phyloP scores from a whole-genome alignment of 2,329 filamentous ascomycete species.

The Aspergillus transmontanensis region DNA sequence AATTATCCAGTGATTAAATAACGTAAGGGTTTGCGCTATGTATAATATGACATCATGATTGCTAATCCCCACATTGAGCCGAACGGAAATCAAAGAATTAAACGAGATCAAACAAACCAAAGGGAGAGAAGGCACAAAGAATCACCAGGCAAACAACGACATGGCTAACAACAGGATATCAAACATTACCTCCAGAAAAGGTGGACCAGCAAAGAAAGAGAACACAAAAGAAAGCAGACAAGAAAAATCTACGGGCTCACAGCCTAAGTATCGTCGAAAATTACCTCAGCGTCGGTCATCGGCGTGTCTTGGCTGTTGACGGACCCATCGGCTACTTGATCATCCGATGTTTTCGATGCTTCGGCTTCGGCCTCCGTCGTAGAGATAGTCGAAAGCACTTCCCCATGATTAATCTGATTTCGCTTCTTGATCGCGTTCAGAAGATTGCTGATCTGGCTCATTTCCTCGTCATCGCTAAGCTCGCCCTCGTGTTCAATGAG shows the following conservation, averaged over 20 bases:
- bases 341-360: background rate
- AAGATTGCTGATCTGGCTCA: background rate
- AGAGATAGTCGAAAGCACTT: background rate
- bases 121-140: background rate
- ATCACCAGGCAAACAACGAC: background rate
- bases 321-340: background rate
- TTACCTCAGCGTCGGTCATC: background rate
- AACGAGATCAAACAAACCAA: background rate
- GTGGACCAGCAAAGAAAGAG: background rate
- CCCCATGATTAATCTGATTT: background rate
- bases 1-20: background rate
- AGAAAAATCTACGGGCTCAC: too few relatives aligned
- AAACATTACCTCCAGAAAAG: background rate
- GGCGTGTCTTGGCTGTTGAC: conserved; percentile 2
- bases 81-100: background rate
- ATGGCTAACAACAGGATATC: background rate
- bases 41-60: background rate
- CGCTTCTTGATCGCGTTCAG: conserved; percentile 3
- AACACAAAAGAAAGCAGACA: background rate
- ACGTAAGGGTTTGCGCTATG: background rate
- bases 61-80: background rate
- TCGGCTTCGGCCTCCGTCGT: background rate
- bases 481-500: background rate
- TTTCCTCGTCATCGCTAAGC: background rate
- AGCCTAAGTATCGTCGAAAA: background rate